phyloP scores from a whole-genome alignment of 2,329 filamentous ascomycete genomes.

The Hypoxylon sp. region DNA sequence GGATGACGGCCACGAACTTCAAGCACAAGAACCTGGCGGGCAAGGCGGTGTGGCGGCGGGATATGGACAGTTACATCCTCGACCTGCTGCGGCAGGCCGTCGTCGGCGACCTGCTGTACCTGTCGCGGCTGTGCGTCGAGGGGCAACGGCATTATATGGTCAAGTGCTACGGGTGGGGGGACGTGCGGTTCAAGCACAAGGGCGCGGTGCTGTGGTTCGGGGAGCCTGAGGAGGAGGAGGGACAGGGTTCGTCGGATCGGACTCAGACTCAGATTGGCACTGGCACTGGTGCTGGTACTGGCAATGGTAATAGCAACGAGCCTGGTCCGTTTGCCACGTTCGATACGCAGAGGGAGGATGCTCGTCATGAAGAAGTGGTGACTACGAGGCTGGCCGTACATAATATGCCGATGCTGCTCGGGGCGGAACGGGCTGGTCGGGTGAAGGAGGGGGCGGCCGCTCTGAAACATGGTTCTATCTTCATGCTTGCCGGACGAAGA shows the following conservation, averaged over 20 bases:
- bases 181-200: conserved; percentile 54
- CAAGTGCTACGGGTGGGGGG: conserved; percentile 59
- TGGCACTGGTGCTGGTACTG: too few species aligned
- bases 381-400: conserved; percentile 62
- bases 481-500: conserved; percentile 58
- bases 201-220: conserved; percentile 62
- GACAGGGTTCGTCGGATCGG: not conserved
- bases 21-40: conserved; percentile 23
- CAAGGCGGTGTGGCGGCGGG: conserved; percentile 60
- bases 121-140: conserved; percentile 50
- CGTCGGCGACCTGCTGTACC: conserved; percentile 59
- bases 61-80: conserved; percentile 68
- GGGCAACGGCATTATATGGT: conserved; percentile 55
- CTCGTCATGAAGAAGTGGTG: conserved; percentile 51
- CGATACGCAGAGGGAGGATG: conserved; percentile 49
- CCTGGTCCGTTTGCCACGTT: conserved; percentile 60
- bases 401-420: conserved; percentile 64
- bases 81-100: conserved; percentile 62
- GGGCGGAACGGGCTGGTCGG: conserved; percentile 56
- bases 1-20: conserved; percentile 33
- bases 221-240: conserved; percentile 18
- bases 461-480: conserved; percentile 55
- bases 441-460: conserved; percentile 53
- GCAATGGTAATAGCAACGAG: conserved; percentile 11
- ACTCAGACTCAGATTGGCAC: too few species aligned